Conservation (phyloP, 2,329 filamentous ascomycete genomes). For the Elsinoe arachidis region DNA sequence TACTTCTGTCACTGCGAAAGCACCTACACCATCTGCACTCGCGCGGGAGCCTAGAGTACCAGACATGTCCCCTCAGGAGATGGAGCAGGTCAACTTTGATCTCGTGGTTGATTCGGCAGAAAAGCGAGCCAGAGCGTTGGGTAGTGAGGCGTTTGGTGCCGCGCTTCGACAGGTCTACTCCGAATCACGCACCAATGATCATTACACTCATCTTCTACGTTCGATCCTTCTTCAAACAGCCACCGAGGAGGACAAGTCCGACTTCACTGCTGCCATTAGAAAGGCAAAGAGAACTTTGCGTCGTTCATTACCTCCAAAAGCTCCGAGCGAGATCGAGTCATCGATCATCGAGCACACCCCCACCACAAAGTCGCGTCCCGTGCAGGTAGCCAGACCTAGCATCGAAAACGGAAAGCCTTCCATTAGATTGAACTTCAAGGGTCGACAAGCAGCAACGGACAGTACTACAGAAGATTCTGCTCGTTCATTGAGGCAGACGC, state of each 20-base stretch:
- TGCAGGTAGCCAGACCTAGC: not conserved
- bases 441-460: not conserved
- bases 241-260: slow-evolving; percentile 30
- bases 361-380: slow-evolving; percentile 23
- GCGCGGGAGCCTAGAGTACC: not conserved
- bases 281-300: slow-evolving; percentile 29
- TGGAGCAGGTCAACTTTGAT: slow-evolving; percentile 15
- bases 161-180: slow-evolving; percentile 38
- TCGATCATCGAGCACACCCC: slow-evolving; percentile 21
- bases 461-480: not conserved
- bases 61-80: not conserved
- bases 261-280: slow-evolving; percentile 37
- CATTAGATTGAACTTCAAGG: not conserved
- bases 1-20: slow-evolving; percentile 14
- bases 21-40: slow-evolving; percentile 19
- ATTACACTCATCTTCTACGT: slow-evolving; percentile 34
- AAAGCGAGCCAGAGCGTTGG: slow-evolving; percentile 30
- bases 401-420: slow-evolving; percentile 4
- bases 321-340: slow-evolving; percentile 14
- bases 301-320: not conserved
- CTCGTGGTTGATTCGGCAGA: slow-evolving; percentile 36
- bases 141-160: slow-evolving; percentile 29
- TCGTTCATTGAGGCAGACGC: not conserved
- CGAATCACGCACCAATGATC: slow-evolving; percentile 30
- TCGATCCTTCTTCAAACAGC: slow-evolving; percentile 35